phyloP scores from a whole-genome alignment of 1,284 basidiomycete species.

The Omphalotus olearius region DNA sequence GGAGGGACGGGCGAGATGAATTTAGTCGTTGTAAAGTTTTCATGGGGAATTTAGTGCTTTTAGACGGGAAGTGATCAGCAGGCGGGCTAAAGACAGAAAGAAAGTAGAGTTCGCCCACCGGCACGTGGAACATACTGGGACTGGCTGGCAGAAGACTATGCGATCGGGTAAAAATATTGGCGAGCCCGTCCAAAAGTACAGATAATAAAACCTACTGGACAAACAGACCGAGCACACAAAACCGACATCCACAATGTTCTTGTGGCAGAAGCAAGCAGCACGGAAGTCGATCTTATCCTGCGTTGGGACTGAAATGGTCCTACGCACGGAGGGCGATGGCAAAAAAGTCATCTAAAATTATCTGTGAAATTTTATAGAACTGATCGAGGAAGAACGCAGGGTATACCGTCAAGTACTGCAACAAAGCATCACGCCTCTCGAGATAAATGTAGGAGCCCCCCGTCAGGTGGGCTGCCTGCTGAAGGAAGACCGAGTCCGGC shows the following conservation, averaged over 20 bases:
- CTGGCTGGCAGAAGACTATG: conserved; percentile 90
- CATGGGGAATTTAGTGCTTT: conserved; percentile 89
- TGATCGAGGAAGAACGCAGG: conserved; percentile 21
- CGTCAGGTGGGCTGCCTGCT: conserved; percentile 95
- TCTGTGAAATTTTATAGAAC: conserved; percentile 9
- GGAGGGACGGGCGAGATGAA: conserved; percentile 38
- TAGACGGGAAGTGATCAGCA: conserved; percentile 9
- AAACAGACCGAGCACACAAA: conserved; percentile 97
- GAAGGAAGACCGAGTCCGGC: conserved; percentile 90
- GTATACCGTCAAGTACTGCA: conserved; percentile 82
- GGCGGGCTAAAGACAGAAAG: neutral
- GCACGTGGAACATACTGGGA: conserved; percentile 93
- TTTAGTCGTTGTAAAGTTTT: conserved; percentile 82
- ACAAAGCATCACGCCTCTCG: conserved; percentile 73
- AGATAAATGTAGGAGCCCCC: conserved; percentile 90
- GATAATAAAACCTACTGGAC: conserved; percentile 63
- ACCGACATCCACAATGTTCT: conserved; percentile 93
- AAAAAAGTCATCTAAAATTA: conserved; percentile 83
- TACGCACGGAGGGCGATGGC: conserved; percentile 77
- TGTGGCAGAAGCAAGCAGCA: conserved; percentile 98
- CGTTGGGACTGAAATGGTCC: conserved; percentile 79
- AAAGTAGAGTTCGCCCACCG: conserved; percentile 45
- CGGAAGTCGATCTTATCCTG: conserved; percentile 96
- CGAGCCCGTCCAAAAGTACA: conserved; percentile 7
- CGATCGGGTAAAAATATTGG: conserved; percentile 9